Percentiles rank a stretch among this genome's conserved stretches.
These are phyloP conservation scores for Cryphonectria nitschkei DNA, from an alignment of 2,329 filamentous ascomycete genomes.

Conservation along the genomic window DNA sequence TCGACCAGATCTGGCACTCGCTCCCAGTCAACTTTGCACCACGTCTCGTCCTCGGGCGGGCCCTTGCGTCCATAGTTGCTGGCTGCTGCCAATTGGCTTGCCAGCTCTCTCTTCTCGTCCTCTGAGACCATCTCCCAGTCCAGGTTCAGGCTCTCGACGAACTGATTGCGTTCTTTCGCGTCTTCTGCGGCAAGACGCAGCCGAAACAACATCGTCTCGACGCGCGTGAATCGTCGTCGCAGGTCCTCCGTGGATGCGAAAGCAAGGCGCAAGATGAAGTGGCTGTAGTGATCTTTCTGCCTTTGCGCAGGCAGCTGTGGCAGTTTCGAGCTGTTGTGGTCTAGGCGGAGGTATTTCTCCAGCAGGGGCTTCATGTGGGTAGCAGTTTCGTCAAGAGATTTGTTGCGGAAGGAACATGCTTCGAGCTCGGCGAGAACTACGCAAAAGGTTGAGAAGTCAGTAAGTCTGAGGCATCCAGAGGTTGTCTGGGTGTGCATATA, in stretches of 20 bases:
- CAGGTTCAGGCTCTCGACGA: slow-evolving; percentile 76
- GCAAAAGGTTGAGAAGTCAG: slow-evolving; percentile 29
- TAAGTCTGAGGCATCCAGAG: not conserved
- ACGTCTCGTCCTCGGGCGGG: slow-evolving; percentile 70
- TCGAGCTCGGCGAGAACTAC: slow-evolving; percentile 86
- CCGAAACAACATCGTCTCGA: slow-evolving; percentile 88
- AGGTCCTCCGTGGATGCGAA: slow-evolving; percentile 92
- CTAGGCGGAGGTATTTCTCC: slow-evolving; percentile 83
- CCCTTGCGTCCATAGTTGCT: slow-evolving; percentile 44
- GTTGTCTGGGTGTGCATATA: slow-evolving; percentile 43
- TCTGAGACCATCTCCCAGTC: slow-evolving; percentile 84
- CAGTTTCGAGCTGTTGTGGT: slow-evolving; percentile 69
- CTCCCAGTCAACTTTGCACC: slow-evolving; percentile 98
- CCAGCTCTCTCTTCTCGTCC: slow-evolving; percentile 72
- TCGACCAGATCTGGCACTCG: slow-evolving; percentile 90
- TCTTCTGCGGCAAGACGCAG: slow-evolving; percentile 81
- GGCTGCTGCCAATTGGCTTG: slow-evolving; percentile 62
- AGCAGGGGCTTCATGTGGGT: slow-evolving; percentile 84
- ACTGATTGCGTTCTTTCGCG: slow-evolving; percentile 70
- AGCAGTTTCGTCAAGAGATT: slow-evolving; percentile 77
- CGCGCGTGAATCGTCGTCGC: slow-evolving; percentile 79
- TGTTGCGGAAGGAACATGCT: slow-evolving; percentile 94
- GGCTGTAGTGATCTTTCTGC: slow-evolving; percentile 95
- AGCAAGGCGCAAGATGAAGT: slow-evolving; percentile 93
- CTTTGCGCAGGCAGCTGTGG: slow-evolving; percentile 70